Percentiles rank a stretch among this genome's conserved stretches.
phyloP scores from a whole-genome alignment of 768 basidiomycete species.

The Sporobolomyces phaffii region DNA sequence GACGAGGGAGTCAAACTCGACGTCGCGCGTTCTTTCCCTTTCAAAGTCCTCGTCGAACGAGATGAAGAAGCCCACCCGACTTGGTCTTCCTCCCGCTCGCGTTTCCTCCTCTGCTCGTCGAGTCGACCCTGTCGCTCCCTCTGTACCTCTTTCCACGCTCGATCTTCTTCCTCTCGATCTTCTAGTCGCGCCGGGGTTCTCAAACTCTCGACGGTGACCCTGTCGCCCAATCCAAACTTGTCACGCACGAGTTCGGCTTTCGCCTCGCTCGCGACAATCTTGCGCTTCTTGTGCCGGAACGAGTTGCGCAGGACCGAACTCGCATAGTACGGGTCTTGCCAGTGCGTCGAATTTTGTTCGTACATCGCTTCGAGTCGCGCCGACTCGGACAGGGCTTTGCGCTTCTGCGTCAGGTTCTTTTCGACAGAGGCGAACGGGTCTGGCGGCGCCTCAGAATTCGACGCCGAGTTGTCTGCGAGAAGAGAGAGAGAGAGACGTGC shows the following conservation, averaged over 20 bases:
- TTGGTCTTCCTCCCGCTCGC: constrained; percentile 13
- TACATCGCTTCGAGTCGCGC: constrained; percentile 78
- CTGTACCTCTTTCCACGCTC: constrained; percentile 63
- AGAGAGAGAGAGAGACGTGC: too few species aligned
- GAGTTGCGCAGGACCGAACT: constrained; percentile 68
- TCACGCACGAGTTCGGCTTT: constrained; percentile 67
- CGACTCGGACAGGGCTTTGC: constrained; percentile 64
- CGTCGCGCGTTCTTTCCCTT: not conserved
- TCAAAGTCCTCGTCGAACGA: constrained; percentile 3
- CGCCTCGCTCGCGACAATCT: constrained; percentile 61
- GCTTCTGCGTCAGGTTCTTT: constrained; percentile 73
- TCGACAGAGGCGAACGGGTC: constrained; percentile 86
- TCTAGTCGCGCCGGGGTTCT: constrained; percentile 50
- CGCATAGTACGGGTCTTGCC: constrained; percentile 77
- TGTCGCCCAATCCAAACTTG: constrained; percentile 69
- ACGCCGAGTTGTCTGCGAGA: constrained; percentile 44
- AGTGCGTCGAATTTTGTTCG: constrained; percentile 66
- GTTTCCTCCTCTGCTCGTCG: not conserved
- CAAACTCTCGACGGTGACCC: constrained; percentile 55
- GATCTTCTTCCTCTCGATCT: constrained; percentile 53
- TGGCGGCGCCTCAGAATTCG: constrained; percentile 47
- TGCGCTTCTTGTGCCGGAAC: constrained; percentile 81
- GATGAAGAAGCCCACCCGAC: constrained; percentile 2
- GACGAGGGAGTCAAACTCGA: too few species aligned
- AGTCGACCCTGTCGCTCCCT: constrained; percentile 43